Base-by-base conservation (phyloP, 169 alveolate genomes). In the Theileria annulata region DNA sequence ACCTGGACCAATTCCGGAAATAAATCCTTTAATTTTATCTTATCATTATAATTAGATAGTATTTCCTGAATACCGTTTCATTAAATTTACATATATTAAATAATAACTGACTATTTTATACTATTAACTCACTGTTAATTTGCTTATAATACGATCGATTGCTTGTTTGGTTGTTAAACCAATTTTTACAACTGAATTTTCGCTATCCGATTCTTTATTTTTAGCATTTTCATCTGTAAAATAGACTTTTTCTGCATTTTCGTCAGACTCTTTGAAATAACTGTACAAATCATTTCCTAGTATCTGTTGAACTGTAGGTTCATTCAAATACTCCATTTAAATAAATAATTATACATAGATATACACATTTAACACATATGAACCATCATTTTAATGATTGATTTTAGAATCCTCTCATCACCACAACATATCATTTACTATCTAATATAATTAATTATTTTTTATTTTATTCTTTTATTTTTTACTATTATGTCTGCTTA, bases 401-500 rank as follows among this genome's bases (percentile, higher is more conserved):
- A 21, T 48, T 21, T 23, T 9, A 30, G 49, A 58, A 37, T 10
- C 71, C 21, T 66, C 74, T 2, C 68, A 66, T 10, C 33, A 27
- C 68, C 68, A 59, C 68, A 59, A 27, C 68, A 27, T 59, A 30
- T 59, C 47, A 27, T 17, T 59, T 30, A 59, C 8, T 30, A 59
- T 30, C 47, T 10, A 12, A 3, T 59, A 59, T 30, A 27, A 59
- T 27, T 59, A 27, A 42, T 42, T 59, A 59, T 59, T 30, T 30
- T 59, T 3, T 8, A 59, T 8, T 9, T 3, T 28, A 10, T 59
- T 30, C 8, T 59, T 59, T 30, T 30, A 9, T 59, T 59, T 56
- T 56, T 56, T 56, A 4, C 21, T 31, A 68, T 66, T 82, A 93
- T 93, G 96, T 92, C 95, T 67, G 79, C 84, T 30, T 92, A 92